Evolutionary conservation across 129 eudicot genomes (phyloP).

Genomic region (carrot (Daucus carota)): DNA sequence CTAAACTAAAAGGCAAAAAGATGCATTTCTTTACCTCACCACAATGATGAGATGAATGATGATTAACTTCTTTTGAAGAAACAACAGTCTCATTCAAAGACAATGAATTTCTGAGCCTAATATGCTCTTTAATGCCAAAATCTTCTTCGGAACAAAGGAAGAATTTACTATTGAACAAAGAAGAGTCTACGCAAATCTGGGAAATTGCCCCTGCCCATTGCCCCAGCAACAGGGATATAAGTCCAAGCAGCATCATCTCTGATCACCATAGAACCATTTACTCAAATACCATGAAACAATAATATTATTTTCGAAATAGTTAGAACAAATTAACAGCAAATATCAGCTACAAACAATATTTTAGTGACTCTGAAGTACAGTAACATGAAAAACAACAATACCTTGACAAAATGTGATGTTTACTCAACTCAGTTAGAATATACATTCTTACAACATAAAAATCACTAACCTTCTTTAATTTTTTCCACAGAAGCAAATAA

Average conservation of each 20-base stretch:
- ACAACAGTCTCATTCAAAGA: neutral
- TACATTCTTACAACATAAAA: neutral
- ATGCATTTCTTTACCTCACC: neutral
- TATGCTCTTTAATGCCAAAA: conserved; percentile 21
- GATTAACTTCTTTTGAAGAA: neutral
- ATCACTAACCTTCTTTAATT: conserved; percentile 72
- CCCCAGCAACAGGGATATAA: conserved; percentile 84
- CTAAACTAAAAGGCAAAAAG: neutral
- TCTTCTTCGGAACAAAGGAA: conserved; percentile 67
- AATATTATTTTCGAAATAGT: no score
- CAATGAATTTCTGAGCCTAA: neutral
- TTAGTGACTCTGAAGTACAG: neutral
- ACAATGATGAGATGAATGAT: neutral
- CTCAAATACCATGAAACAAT: neutral
- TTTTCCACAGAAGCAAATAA: conserved; percentile 85
- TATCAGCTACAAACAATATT: neutral
- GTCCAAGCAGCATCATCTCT: conserved; percentile 98
- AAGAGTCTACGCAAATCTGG: conserved; percentile 84
- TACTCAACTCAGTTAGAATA: neutral
- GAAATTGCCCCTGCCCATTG: conserved; percentile 86
- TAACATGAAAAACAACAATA: neutral
- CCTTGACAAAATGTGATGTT: neutral
- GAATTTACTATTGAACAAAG: conserved; percentile 71
- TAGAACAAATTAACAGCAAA: neutral
- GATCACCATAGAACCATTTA: conserved; percentile 6